Percentiles rank a stretch among this genome's conserved stretches.
Evolutionary conservation across 768 basidiomycete genomes (phyloP).

Genomic region (Rickenella mellea): DNA sequence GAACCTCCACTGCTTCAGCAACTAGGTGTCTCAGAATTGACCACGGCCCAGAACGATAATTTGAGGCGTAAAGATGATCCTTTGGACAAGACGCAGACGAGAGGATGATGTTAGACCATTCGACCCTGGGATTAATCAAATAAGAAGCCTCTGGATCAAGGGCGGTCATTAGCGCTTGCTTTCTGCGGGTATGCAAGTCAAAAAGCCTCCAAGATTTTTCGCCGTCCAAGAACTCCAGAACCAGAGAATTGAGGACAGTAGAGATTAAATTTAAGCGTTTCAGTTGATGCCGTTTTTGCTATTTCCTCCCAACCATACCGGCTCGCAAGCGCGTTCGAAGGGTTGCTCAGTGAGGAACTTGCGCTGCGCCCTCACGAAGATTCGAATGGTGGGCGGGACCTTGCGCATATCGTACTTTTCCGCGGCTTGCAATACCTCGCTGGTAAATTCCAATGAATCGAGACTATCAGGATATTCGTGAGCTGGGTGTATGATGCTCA

Average conservation of each 20-base stretch:
- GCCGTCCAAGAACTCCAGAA: constrained; percentile 39
- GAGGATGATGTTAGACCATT: constrained; percentile 49
- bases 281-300: constrained; percentile 40
- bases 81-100: constrained; percentile 40
- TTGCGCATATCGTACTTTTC: constrained; percentile 70
- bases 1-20: constrained; percentile 45
- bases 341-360: constrained; percentile 38
- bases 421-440: constrained; percentile 46
- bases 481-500: constrained; percentile 39
- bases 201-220: constrained; percentile 43
- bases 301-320: constrained; percentile 54
- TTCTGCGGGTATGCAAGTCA: constrained; percentile 42
- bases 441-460: constrained; percentile 42
- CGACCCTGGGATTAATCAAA: constrained; percentile 35
- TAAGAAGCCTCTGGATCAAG: constrained; percentile 53
- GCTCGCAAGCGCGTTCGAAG: constrained; percentile 44
- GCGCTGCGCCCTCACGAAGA: constrained; percentile 42
- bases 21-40: constrained; percentile 52
- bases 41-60: too few species aligned
- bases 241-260: constrained; percentile 35
- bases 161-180: constrained; percentile 38
- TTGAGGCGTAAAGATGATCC: too few species aligned
- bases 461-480: constrained; percentile 40
- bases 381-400: constrained; percentile 48
- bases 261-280: constrained; percentile 43